phyloP scores from a whole-genome alignment of 805 yeast genomes.

The Kuraishia borneana region DNA sequence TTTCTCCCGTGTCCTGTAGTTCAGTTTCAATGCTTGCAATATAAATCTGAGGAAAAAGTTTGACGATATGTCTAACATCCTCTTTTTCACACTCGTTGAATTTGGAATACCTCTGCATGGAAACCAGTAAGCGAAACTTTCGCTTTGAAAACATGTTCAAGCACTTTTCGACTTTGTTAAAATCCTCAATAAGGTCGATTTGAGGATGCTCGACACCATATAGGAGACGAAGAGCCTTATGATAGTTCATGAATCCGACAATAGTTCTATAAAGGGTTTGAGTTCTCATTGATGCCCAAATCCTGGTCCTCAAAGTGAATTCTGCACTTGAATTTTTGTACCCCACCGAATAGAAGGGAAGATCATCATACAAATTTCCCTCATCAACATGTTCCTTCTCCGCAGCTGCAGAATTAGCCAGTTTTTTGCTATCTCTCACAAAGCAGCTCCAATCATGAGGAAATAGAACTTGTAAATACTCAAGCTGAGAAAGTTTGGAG shows the following conservation, averaged over 20 bases:
- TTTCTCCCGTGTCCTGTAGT: slow-evolving; percentile 27
- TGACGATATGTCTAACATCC: slow-evolving; percentile 55
- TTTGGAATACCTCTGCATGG: slow-evolving; percentile 76
- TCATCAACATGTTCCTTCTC: slow-evolving; percentile 6
- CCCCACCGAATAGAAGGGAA: slow-evolving; percentile 66
- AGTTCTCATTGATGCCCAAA: slow-evolving; percentile 79
- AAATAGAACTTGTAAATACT: slow-evolving; percentile 63
- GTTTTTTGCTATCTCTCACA: slow-evolving; percentile 61
- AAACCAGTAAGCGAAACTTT: slow-evolving; percentile 70
- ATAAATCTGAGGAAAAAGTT: slow-evolving; percentile 58
- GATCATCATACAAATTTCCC: slow-evolving; percentile 22
- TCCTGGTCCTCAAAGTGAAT: slow-evolving; percentile 57
- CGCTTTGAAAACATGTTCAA: slow-evolving; percentile 64
- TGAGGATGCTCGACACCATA: slow-evolving; percentile 57
- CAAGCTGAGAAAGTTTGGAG: slow-evolving; percentile 51
- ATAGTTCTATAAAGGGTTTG: slow-evolving; percentile 80
- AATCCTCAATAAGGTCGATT: slow-evolving; percentile 26
- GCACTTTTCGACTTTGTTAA: slow-evolving; percentile 51
- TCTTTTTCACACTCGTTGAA: slow-evolving; percentile 56
- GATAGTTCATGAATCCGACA: slow-evolving; percentile 75
- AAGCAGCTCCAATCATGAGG: slow-evolving; percentile 74
- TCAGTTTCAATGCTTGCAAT: slow-evolving; percentile 47
- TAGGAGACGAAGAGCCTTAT: slow-evolving; percentile 58
- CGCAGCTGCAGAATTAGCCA: slow-evolving; percentile 43
- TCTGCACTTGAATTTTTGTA: slow-evolving; percentile 58